Evolutionary conservation across 1,284 basidiomycete species (phyloP).

Genomic region (Cryptococcus depauperatus): DNA sequence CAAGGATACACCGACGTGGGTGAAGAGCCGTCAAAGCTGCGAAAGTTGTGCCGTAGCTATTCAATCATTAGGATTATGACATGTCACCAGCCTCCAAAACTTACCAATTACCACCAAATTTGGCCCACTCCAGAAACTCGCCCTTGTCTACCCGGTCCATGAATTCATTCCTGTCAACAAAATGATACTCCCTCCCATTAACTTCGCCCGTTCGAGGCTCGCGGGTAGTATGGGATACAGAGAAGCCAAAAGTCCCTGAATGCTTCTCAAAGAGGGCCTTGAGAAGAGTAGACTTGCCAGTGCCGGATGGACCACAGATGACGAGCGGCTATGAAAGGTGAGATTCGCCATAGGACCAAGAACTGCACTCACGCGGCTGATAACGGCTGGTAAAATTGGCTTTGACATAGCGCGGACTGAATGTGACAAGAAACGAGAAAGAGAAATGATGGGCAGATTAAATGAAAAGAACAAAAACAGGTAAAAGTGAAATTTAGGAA

Average conservation of each 20-base stretch:
- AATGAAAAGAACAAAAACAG: no score
- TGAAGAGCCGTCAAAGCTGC: slow-evolving; percentile 54
- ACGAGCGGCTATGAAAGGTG: slow-evolving; percentile 54
- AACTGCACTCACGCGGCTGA: slow-evolving; percentile 16
- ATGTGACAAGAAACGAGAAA: no score
- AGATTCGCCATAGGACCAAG: neutral
- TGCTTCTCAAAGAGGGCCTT: slow-evolving; percentile 71
- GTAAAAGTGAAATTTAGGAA: no score
- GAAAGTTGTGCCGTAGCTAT: slow-evolving; percentile 73
- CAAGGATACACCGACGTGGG: slow-evolving; percentile 75
- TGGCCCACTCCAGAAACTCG: slow-evolving; percentile 56
- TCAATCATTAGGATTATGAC: no score
- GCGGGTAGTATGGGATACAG: slow-evolving; percentile 93
- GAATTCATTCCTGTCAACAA: slow-evolving; percentile 51
- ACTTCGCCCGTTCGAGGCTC: slow-evolving; percentile 39
- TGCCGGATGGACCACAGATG: slow-evolving; percentile 49
- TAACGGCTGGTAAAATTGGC: slow-evolving; percentile 23
- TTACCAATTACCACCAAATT: slow-evolving; percentile 82
- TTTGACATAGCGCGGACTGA: slow-evolving; percentile 2
- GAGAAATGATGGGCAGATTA: no score
- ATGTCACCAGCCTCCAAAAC: no score
- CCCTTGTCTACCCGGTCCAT: slow-evolving; percentile 47
- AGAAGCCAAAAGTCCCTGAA: slow-evolving; percentile 85
- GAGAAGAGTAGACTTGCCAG: slow-evolving; percentile 45
- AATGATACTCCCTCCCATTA: slow-evolving; percentile 10